phyloP scores from a whole-genome alignment of 2,329 filamentous ascomycete genomes.

The Calonectria montana region DNA sequence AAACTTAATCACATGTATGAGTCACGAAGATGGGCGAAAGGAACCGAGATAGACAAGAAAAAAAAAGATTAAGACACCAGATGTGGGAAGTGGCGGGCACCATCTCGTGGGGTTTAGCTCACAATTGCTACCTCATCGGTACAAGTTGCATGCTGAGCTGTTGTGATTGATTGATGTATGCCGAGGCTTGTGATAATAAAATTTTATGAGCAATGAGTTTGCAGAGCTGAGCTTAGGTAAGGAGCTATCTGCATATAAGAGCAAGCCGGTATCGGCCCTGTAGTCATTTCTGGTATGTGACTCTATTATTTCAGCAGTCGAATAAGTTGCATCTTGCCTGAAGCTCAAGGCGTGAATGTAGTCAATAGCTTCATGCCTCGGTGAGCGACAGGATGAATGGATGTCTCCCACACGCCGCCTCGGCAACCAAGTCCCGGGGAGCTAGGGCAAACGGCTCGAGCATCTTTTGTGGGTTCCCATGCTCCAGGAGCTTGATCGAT shows the following conservation, averaged over 20 bases:
- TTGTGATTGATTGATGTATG: background rate
- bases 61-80: conserved; percentile 14
- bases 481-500: background rate
- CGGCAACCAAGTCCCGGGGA: conserved; percentile 18
- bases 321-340: background rate
- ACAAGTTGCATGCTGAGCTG: background rate
- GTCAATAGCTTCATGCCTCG: conserved; percentile 20
- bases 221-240: conserved; percentile 4
- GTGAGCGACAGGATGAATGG: conserved; percentile 32
- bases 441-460: conserved; percentile 41
- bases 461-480: conserved; percentile 5
- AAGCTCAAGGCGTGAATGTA: conserved; percentile 15
- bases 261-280: conserved; percentile 35
- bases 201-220: conserved; percentile 8
- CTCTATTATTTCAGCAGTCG: conserved; percentile 8
- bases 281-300: background rate
- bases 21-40: conserved; percentile 17
- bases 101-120: conserved; percentile 4
- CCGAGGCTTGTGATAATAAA: conserved; percentile 1
- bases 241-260: background rate
- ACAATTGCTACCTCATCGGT: conserved; percentile 4
- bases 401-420: conserved; percentile 21
- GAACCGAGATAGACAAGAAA: conserved; percentile 14
- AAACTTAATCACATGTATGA: conserved; percentile 20
- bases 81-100: background rate